These are phyloP conservation scores for Aspergillus cristatus DNA, from an alignment of 495 filamentous ascomycete genomes.

Conservation along the genomic window DNA sequence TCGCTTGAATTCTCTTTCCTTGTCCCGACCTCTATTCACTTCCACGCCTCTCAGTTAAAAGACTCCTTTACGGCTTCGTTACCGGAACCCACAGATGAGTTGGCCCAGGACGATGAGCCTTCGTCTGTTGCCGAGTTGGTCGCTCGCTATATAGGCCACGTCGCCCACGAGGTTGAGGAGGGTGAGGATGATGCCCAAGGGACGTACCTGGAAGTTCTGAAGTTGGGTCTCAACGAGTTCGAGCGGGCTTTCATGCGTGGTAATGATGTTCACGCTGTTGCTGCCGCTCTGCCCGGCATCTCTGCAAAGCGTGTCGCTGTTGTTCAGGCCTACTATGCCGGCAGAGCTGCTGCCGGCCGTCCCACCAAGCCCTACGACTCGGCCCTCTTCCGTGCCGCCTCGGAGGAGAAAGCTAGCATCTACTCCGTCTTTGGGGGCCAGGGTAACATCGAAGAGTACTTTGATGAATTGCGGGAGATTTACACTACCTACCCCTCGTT, in stretches of 20 bases:
- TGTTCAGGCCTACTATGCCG: conserved; percentile 81
- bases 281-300: conserved; percentile 77
- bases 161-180: conserved; percentile 76
- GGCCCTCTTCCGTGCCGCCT: conserved; percentile 79
- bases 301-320: conserved; percentile 80
- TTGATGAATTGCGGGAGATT: conserved; percentile 87
- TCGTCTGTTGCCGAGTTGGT: conserved; percentile 88
- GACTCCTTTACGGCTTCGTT: conserved; percentile 76
- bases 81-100: conserved; percentile 86
- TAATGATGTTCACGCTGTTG: conserved; percentile 91
- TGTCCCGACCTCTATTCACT: conserved; percentile 88
- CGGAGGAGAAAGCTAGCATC: conserved; percentile 64
- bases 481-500: conserved; percentile 86
- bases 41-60: conserved; percentile 87
- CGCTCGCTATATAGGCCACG: conserved; percentile 81
- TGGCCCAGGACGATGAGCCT: conserved; percentile 95
- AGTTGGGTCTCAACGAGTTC: conserved; percentile 85
- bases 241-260: conserved; percentile 89
- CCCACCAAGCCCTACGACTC: conserved; percentile 85
- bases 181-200: conserved; percentile 83
- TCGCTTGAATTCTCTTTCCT: conserved; percentile 92
- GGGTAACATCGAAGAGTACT: conserved; percentile 98
- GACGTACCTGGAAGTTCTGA: conserved; percentile 79
- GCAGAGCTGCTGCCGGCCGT: conserved; percentile 70
- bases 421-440: conserved; percentile 98